These are phyloP conservation scores for Truncatella angustata DNA, from an alignment of 2,329 filamentous ascomycete species.

Conservation along the genomic window DNA sequence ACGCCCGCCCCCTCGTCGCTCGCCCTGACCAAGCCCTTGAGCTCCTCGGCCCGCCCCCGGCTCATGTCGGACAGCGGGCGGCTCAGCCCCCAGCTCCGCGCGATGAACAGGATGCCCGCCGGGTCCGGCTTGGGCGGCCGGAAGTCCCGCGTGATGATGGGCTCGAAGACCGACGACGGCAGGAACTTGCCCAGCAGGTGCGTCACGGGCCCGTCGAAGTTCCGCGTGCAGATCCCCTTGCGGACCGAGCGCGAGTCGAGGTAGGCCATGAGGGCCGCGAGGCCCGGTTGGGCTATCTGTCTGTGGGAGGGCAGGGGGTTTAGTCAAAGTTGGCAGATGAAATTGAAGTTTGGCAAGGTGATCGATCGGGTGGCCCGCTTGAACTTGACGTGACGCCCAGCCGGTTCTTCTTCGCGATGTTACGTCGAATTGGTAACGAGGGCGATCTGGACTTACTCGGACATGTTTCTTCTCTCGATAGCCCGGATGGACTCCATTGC, in stretches of 20 bases:
- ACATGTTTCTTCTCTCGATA: conserved; percentile 83
- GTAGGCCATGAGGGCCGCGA: conserved; percentile 76
- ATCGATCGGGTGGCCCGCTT: too few relatives aligned
- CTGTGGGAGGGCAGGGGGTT: too few relatives aligned
- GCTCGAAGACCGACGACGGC: conserved; percentile 63
- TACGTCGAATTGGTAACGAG: neutral
- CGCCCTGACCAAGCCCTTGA: conserved; percentile 17
- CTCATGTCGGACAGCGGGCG: conserved; percentile 8
- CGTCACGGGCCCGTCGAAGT: conserved; percentile 79
- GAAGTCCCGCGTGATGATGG: conserved; percentile 83
- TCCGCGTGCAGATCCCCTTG: conserved; percentile 90
- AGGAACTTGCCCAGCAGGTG: conserved; percentile 77
- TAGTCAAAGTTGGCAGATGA: too few relatives aligned
- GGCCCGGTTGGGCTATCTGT: conserved; percentile 80
- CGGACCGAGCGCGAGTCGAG: conserved; percentile 64
- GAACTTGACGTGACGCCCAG: too few relatives aligned
- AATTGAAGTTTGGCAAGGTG: too few relatives aligned
- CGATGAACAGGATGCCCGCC: conserved; percentile 84
- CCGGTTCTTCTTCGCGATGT: too few relatives aligned
- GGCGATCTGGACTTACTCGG: conserved; percentile 26
- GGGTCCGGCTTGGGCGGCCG: conserved; percentile 83
- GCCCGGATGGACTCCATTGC: conserved; percentile 73
- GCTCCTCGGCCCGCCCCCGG: conserved; percentile 14
- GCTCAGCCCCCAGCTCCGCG: conserved; percentile 68
- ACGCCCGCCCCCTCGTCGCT: conserved; percentile 17